phyloP scores from a whole-genome alignment of 306 rosid genomes.

The Oemleria cerasiformis region DNA sequence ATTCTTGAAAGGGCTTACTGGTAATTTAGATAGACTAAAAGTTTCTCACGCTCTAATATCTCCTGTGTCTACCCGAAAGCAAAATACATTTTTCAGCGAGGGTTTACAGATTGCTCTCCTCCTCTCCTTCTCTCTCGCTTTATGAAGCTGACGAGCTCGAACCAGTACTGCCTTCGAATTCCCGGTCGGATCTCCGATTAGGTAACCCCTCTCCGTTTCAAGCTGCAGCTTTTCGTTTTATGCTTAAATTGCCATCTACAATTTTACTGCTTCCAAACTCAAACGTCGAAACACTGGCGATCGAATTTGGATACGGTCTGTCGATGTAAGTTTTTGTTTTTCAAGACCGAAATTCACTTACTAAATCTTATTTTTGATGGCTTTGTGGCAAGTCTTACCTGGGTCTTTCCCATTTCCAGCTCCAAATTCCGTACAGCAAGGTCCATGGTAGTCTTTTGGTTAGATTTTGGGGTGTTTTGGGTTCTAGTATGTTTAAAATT shows the following conservation, averaged over 20 bases:
- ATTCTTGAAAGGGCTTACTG: background rate
- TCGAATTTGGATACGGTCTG: background rate
- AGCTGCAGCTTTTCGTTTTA: background rate
- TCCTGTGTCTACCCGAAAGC: background rate
- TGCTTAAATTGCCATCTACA: background rate
- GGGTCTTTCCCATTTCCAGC: background rate
- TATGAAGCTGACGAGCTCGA: constrained; percentile 26
- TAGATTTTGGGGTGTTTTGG: background rate
- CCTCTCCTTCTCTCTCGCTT: background rate
- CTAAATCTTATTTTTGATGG: background rate
- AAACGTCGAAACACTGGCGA: background rate
- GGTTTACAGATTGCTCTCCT: background rate
- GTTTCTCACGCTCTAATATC: background rate
- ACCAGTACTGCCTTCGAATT: constrained; percentile 14
- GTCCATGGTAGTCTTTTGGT: background rate
- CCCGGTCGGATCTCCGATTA: constrained; percentile 29
- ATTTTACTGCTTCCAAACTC: background rate
- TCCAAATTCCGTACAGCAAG: background rate
- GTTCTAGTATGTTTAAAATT: background rate
- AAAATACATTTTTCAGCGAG: constrained; percentile 13
- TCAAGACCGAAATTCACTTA: background rate
- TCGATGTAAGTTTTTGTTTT: background rate
- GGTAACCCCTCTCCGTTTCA: constrained; percentile 23
- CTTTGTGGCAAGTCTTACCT: background rate
- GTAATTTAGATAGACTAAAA: background rate